A percentile compares a stretch with the other conserved stretches of the same genome.
Evolutionary conservation across 1,284 basidiomycete genomes (phyloP).

Genomic region (Mycosarcoma mackinlayi): DNA sequence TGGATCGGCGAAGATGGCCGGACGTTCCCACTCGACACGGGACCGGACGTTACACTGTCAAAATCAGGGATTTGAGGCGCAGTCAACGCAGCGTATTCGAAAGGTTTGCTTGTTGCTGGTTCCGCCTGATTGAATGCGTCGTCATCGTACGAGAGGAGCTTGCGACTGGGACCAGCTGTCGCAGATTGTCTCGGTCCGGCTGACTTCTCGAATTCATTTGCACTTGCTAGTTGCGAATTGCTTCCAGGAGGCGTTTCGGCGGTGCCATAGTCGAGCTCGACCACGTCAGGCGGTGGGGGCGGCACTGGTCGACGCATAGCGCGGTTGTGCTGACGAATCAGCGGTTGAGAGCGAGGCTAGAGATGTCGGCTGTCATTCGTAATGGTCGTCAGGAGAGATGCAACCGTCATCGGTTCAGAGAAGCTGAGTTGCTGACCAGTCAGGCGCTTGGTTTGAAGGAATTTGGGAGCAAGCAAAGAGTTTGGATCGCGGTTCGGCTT

Average conservation of each 20-base stretch:
- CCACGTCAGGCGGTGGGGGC: slow-evolving; percentile 24
- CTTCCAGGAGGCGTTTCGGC: slow-evolving; percentile 9
- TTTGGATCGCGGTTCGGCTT: not conserved
- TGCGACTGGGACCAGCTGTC: slow-evolving; percentile 9
- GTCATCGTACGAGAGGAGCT: slow-evolving; percentile 23
- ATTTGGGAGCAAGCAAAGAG: not conserved
- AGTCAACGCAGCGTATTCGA: not conserved
- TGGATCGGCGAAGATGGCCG: slow-evolving; percentile 10
- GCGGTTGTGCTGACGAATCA: slow-evolving; percentile 4
- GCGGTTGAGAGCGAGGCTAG: not conserved
- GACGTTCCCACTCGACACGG: not conserved
- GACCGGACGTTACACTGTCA: not conserved
- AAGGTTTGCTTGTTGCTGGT: not conserved
- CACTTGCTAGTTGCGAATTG: not conserved
- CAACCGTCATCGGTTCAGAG: not conserved
- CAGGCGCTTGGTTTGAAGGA: not conserved
- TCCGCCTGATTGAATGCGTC: slow-evolving; percentile 8
- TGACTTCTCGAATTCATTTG: slow-evolving; percentile 17
- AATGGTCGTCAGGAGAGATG: not conserved
- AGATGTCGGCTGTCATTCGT: slow-evolving; percentile 2
- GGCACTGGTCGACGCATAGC: slow-evolving; percentile 33
- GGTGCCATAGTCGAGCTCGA: slow-evolving; percentile 43
- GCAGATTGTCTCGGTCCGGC: not conserved
- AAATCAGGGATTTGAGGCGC: slow-evolving; percentile 1
- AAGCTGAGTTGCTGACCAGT: no score